Percentiles rank a stretch among this genome's conserved stretches.
Evolutionary conservation across 75 land plant species (phyloP).

Genomic region (Ceratopteris richardii): DNA sequence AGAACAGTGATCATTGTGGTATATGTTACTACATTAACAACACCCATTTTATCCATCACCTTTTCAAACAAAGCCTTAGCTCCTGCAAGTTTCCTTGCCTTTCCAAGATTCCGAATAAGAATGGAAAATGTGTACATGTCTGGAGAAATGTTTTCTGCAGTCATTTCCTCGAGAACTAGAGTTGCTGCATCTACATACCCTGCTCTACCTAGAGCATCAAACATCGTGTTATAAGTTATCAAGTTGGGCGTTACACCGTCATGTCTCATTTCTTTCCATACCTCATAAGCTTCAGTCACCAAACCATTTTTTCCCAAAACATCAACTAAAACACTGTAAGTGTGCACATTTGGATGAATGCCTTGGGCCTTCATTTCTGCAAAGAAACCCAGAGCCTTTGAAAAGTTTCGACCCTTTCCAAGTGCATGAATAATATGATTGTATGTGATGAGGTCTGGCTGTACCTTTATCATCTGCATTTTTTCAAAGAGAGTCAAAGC

Average conservation of each 20-base stretch:
- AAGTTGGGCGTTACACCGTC: slow-evolving; percentile 53
- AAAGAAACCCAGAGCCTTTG: slow-evolving; percentile 48
- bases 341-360: slow-evolving; percentile 27
- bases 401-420: slow-evolving; percentile 50
- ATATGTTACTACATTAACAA: slow-evolving; percentile 26
- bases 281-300: slow-evolving; percentile 15
- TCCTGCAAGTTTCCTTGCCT: background rate
- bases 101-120: slow-evolving; percentile 20
- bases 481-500: slow-evolving; percentile 59
- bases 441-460: slow-evolving; percentile 49
- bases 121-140: slow-evolving; percentile 26
- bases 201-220: slow-evolving; percentile 55
- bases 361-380: slow-evolving; percentile 39
- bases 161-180: slow-evolving; percentile 15
- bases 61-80: slow-evolving; percentile 12
- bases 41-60: slow-evolving; percentile 4
- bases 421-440: slow-evolving; percentile 67
- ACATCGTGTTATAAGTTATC: slow-evolving; percentile 46
- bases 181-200: slow-evolving; percentile 22
- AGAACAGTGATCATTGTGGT: slow-evolving; percentile 50
- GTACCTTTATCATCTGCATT: slow-evolving; percentile 26
- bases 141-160: slow-evolving; percentile 4
- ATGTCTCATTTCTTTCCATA: slow-evolving; percentile 53
- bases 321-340: slow-evolving; percentile 62
- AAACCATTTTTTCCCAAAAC: slow-evolving; percentile 8